phyloP scores from a whole-genome alignment of 306 rosid species.

The Dryas octopetala region DNA sequence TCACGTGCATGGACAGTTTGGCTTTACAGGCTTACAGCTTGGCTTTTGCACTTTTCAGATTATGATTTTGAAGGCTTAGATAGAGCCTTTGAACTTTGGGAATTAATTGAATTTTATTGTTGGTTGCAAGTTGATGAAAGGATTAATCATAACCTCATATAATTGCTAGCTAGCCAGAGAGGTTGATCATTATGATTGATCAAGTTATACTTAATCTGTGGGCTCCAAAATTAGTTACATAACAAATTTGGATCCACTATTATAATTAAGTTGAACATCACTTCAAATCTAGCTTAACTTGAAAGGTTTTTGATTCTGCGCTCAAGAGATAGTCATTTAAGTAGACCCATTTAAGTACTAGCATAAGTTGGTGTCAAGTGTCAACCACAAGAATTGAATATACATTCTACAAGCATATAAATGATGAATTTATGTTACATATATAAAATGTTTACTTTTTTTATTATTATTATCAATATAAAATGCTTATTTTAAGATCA shows the following conservation, averaged over 20 bases:
- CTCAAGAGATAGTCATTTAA: background rate
- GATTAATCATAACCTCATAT: constrained; percentile 7
- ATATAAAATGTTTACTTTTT: background rate
- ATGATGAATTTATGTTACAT: too few species aligned
- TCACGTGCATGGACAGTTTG: too few species aligned
- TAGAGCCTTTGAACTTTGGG: background rate
- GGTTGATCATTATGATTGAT: constrained; percentile 11
- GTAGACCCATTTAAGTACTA: background rate
- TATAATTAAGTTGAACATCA: background rate
- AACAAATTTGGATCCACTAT: constrained; percentile 3
- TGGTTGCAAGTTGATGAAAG: constrained; percentile 19
- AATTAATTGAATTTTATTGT: background rate
- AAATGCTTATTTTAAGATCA: too few species aligned
- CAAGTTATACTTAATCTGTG: constrained; percentile 6
- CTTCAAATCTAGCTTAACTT: background rate
- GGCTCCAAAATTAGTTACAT: background rate
- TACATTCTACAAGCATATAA: too few species aligned
- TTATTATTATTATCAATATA: too few species aligned
- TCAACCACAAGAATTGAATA: background rate
- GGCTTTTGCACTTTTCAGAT: background rate
- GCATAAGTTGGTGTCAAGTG: background rate
- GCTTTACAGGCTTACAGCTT: too few species aligned
- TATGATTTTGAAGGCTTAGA: background rate
- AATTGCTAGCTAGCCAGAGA: background rate
- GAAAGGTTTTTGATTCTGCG: background rate